These are phyloP conservation scores for Artomyces pyxidatus DNA, from an alignment of 768 basidiomycete species.

Conservation along the genomic window DNA sequence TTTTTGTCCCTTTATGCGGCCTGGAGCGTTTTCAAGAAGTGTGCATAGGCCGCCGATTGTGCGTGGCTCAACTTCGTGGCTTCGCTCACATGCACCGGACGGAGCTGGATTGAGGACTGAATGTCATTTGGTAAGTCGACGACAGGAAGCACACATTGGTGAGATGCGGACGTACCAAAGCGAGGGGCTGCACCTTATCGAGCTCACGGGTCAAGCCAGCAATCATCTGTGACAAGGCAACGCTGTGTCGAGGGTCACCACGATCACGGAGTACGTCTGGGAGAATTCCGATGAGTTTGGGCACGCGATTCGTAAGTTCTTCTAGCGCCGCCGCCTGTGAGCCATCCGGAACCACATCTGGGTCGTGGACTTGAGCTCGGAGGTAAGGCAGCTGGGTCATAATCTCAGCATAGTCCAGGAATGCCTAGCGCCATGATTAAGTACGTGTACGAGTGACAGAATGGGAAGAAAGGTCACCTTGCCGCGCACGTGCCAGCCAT, in stretches of 20 bases:
- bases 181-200: conserved; percentile 51
- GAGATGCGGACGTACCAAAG: conserved; percentile 40
- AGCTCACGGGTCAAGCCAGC: conserved; percentile 49
- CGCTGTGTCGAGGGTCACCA: conserved; percentile 54
- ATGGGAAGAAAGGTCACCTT: conserved; percentile 41
- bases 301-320: conserved; percentile 47
- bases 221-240: conserved; percentile 69
- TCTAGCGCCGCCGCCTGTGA: conserved; percentile 48
- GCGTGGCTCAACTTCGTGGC: conserved; percentile 13
- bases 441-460: background rate
- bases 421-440: conserved; percentile 33
- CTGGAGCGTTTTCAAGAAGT: conserved; percentile 13
- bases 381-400: conserved; percentile 54
- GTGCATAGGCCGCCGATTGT: conserved; percentile 7
- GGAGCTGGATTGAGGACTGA: conserved; percentile 10
- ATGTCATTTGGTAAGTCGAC: background rate
- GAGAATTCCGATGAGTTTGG: conserved; percentile 56
- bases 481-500: conserved; percentile 78
- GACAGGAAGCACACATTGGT: background rate
- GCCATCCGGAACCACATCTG: conserved; percentile 36
- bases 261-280: conserved; percentile 59
- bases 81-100: conserved; percentile 6
- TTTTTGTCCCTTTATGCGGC: conserved; percentile 1
- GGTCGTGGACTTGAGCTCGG: conserved; percentile 33
- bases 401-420: conserved; percentile 64